Percentiles rank a stretch among this genome's conserved stretches.
Conservation (phyloP, 2,329 filamentous ascomycete genomes). For the Ceratocystis harringtonii region DNA sequence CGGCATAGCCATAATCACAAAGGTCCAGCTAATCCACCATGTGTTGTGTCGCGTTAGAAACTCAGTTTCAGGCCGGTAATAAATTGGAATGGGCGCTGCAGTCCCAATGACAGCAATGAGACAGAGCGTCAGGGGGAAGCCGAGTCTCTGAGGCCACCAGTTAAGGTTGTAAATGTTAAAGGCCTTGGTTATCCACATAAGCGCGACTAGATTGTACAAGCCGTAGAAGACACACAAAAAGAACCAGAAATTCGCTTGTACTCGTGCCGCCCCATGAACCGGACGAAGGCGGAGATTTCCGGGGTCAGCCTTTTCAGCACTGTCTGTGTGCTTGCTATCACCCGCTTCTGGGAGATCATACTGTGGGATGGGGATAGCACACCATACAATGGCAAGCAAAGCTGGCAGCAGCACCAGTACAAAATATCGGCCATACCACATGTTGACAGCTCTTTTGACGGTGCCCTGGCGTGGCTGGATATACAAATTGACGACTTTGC, state of each 20-base stretch:
- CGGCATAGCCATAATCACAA: slow-evolving; percentile 54
- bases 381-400: slow-evolving; percentile 45
- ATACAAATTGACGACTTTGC: slow-evolving; percentile 38
- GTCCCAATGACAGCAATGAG: slow-evolving; percentile 47
- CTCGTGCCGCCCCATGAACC: slow-evolving; percentile 47
- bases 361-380: slow-evolving; percentile 49
- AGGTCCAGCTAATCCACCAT: slow-evolving; percentile 54
- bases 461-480: slow-evolving; percentile 43
- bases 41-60: slow-evolving; percentile 49
- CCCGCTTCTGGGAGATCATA: slow-evolving; percentile 37
- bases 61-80: slow-evolving; percentile 36
- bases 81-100: slow-evolving; percentile 43
- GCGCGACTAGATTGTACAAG: slow-evolving; percentile 50
- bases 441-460: slow-evolving; percentile 42
- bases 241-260: slow-evolving; percentile 57
- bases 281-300: slow-evolving; percentile 26
- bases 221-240: slow-evolving; percentile 56
- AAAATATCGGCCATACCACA: slow-evolving; percentile 49
- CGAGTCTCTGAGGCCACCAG: slow-evolving; percentile 52
- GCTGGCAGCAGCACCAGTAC: slow-evolving; percentile 48
- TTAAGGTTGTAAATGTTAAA: slow-evolving; percentile 58
- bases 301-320: slow-evolving; percentile 20
- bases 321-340: slow-evolving; percentile 10
- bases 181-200: slow-evolving; percentile 57
- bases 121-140: slow-evolving; percentile 48